phyloP scores from a whole-genome alignment of 129 eudicot genomes.

The Artemisia annua region DNA sequence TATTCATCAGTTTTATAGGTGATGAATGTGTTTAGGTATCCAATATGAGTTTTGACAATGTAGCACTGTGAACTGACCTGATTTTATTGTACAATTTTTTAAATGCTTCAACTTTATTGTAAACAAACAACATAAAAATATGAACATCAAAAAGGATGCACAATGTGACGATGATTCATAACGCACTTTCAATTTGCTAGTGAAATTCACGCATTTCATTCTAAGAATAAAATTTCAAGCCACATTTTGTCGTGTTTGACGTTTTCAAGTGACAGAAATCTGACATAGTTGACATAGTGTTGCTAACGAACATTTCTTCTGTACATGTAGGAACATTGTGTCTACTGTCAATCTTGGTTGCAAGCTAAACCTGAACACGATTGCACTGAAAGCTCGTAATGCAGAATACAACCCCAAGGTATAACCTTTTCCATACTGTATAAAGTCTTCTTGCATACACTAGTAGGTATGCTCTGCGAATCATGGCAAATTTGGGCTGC shows the following conservation, averaged over 20 bases:
- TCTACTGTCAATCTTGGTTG: conserved; percentile 90
- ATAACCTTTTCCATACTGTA: conserved; percentile 8
- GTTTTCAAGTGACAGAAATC: background rate
- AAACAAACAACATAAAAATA: no score
- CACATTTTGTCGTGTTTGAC: background rate
- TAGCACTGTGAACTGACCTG: background rate
- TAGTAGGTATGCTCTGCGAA: background rate
- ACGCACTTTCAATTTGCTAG: no score
- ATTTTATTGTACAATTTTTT: background rate
- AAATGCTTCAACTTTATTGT: background rate
- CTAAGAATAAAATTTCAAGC: background rate
- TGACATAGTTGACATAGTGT: background rate
- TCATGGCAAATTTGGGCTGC: background rate
- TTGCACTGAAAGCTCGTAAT: conserved; percentile 87
- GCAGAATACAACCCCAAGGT: conserved; percentile 96
- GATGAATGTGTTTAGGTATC: background rate
- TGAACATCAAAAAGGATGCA: no score
- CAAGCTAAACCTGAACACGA: conserved; percentile 76
- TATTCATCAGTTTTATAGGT: background rate
- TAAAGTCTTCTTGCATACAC: background rate
- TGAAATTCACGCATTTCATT: no score
- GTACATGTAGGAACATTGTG: conserved; percentile 65
- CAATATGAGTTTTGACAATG: background rate
- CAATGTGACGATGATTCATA: no score
- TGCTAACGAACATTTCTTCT: conserved; percentile 1